Conservation (phyloP, 768 basidiomycete species). For the Brasilioporus rufonigricans region DNA sequence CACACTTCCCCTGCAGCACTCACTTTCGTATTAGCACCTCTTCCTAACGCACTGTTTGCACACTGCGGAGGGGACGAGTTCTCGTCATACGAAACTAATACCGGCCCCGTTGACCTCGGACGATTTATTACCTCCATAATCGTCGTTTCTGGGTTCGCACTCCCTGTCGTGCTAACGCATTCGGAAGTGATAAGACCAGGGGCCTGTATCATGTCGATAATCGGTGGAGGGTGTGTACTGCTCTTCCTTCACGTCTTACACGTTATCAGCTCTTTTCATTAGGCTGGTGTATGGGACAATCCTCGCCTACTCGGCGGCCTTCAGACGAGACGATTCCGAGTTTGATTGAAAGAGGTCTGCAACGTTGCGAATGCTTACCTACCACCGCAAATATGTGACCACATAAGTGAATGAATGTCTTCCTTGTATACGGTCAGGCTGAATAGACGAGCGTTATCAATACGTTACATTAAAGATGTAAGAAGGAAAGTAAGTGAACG, state of each 20-base stretch:
- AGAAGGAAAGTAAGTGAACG: neutral
- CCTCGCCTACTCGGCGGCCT: constrained; percentile 79
- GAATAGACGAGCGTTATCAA: neutral
- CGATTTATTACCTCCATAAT: constrained; percentile 90
- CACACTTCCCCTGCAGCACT: constrained; percentile 54
- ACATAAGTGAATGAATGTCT: constrained; percentile 9
- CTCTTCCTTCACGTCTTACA: neutral
- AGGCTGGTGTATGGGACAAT: constrained; percentile 91
- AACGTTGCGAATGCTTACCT: neutral
- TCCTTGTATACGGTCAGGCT: constrained; percentile 4
- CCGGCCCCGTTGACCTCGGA: constrained; percentile 82
- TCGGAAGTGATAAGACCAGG: constrained; percentile 80
- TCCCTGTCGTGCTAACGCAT: constrained; percentile 90
- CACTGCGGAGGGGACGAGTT: constrained; percentile 92
- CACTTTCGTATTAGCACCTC: constrained; percentile 91
- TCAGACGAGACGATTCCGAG: constrained; percentile 80
- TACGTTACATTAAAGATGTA: neutral
- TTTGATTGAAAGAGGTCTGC: constrained; percentile 47
- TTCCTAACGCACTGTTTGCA: constrained; percentile 93
- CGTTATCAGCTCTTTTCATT: neutral
- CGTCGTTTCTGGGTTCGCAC: constrained; percentile 90
- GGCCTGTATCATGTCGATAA: constrained; percentile 92
- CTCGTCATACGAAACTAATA: constrained; percentile 66
- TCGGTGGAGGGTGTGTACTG: constrained; percentile 73
- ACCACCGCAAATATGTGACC: constrained; percentile 17